A percentile compares a stretch with the other conserved stretches of the same genome.
These are phyloP conservation scores for Chlamydomonas sp. DNA, from an alignment of 139 green algal species.

Conservation along the genomic window DNA sequence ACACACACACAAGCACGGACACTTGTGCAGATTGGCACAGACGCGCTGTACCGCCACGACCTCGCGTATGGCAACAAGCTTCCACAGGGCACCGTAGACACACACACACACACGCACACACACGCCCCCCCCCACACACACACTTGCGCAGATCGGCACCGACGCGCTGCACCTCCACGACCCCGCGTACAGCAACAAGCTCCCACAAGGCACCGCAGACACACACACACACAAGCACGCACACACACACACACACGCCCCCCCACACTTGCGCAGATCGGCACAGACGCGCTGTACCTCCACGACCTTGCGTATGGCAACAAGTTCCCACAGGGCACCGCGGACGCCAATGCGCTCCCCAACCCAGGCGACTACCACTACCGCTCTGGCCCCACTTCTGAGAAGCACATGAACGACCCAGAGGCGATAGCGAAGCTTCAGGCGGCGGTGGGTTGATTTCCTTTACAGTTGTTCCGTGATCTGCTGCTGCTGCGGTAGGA, in stretches of 20 bases:
- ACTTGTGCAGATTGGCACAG: conserved; percentile 36
- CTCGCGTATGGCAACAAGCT: conserved; percentile 44
- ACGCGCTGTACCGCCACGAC: conserved; percentile 64
- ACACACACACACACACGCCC: too few species aligned
- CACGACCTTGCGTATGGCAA: conserved; percentile 59
- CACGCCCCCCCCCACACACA: too few species aligned
- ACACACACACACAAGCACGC: too few species aligned
- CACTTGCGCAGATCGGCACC: conserved; percentile 25
- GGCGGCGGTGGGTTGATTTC: too few species aligned
- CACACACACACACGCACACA: too few species aligned
- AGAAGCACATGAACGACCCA: conserved; percentile 92
- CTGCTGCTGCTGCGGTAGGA: too few species aligned
- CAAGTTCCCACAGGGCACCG: conserved; percentile 25
- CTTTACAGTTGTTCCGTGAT: too few species aligned
- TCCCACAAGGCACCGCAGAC: conserved; percentile 37
- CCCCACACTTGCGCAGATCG: conserved; percentile 26
- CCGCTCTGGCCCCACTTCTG: conserved; percentile 41
- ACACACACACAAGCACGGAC: too few species aligned
- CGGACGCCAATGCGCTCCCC: conserved; percentile 47
- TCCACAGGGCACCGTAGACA: conserved; percentile 37
- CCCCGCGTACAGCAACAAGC: conserved; percentile 42
- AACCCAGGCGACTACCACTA: conserved; percentile 71
- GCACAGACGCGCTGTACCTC: conserved; percentile 60
- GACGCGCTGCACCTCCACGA: conserved; percentile 69
- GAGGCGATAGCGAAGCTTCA: conserved; percentile 84